These are phyloP conservation scores for Fusarium caatingaense DNA, from an alignment of 2,329 filamentous ascomycete species.

Conservation along the genomic window DNA sequence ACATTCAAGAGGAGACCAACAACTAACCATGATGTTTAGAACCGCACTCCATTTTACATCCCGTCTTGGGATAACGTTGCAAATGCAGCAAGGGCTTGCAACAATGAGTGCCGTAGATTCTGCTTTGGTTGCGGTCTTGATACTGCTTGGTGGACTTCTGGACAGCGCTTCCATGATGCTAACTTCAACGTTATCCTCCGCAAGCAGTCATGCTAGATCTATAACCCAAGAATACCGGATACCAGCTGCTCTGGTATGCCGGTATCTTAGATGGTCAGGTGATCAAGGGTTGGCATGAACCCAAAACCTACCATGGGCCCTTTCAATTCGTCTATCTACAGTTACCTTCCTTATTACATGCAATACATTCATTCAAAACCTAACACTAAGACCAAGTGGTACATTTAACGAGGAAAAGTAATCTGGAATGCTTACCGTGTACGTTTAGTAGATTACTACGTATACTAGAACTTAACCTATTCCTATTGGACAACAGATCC, in stretches of 20 bases:
- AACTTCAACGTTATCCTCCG: not conserved
- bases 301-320: not conserved
- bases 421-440: no score
- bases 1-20: no score
- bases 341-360: no score
- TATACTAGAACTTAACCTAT: no score
- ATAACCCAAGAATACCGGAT: rapidly evolving
- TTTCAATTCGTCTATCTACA: not conserved
- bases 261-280: not conserved
- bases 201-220: not conserved
- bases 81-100: not conserved
- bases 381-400: rapidly evolving
- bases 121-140: not conserved
- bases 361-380: not conserved
- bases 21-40: not conserved
- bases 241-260: no score
- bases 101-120: not conserved
- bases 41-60: not conserved
- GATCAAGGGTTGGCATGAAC: no score
- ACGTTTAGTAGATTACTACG: no score
- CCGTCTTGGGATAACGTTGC: not conserved
- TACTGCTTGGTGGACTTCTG: not conserved
- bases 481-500: no score
- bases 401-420: not conserved
- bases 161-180: not conserved